A percentile compares a stretch with the other conserved stretches of the same genome.
phyloP scores from a whole-genome alignment of 2,329 filamentous ascomycete genomes.

The Coccinonectria pachysandricola region DNA sequence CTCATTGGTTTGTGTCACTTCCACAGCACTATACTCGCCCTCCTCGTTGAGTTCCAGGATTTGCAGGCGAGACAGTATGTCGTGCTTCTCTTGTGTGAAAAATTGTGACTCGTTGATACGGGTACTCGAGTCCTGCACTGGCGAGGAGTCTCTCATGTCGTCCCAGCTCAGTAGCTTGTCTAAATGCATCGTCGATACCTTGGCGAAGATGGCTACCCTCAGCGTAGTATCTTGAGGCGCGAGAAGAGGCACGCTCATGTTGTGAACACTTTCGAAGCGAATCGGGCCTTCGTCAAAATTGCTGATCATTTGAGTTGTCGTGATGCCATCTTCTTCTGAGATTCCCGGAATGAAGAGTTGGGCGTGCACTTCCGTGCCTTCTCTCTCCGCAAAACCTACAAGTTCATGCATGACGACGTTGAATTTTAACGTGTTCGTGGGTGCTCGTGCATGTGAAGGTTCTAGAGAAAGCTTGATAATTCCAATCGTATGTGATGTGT shows the following conservation, averaged over 20 bases:
- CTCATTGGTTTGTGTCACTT: slow-evolving; percentile 78
- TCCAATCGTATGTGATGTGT: slow-evolving; percentile 82
- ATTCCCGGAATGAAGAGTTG: slow-evolving; percentile 93
- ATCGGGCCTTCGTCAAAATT: slow-evolving; percentile 90
- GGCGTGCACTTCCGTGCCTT: slow-evolving; percentile 90
- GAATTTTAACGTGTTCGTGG: slow-evolving; percentile 88
- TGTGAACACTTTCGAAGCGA: slow-evolving; percentile 94
- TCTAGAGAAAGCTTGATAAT: slow-evolving; percentile 87
- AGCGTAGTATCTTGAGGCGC: slow-evolving; percentile 60
- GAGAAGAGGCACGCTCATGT: slow-evolving; percentile 83
- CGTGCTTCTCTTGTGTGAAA: slow-evolving; percentile 85
- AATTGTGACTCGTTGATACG: slow-evolving; percentile 87
- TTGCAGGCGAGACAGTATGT: slow-evolving; percentile 79
- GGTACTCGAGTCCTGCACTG: slow-evolving; percentile 45
- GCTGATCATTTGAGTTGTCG: slow-evolving; percentile 87
- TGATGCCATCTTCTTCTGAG: slow-evolving; percentile 81
- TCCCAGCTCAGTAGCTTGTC: slow-evolving; percentile 98
- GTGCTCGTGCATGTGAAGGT: slow-evolving; percentile 85
- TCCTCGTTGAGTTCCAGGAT: slow-evolving; percentile 86
- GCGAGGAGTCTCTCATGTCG: slow-evolving; percentile 78
- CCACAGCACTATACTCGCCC: slow-evolving; percentile 83
- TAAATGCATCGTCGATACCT: slow-evolving; percentile 84
- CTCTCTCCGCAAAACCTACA: slow-evolving; percentile 85
- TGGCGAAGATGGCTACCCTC: slow-evolving; percentile 83
- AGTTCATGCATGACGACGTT: slow-evolving; percentile 98